Evolutionary conservation across 495 filamentous ascomycete genomes (phyloP).

Genomic region (Penicillium lividum): DNA sequence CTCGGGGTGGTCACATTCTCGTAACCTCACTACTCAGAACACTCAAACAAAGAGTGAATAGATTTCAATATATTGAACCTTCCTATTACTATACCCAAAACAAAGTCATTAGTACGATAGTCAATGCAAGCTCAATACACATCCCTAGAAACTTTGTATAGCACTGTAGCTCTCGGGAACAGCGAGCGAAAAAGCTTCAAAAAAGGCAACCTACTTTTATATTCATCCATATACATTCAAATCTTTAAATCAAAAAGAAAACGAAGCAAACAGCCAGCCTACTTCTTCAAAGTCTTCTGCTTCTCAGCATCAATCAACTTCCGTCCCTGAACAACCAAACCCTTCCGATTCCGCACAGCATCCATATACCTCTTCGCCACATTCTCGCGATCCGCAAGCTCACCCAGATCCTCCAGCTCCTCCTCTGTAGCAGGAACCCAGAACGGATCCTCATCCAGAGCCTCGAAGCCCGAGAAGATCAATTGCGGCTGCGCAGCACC

Average conservation of each 20-base stretch:
- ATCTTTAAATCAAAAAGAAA: conserved; percentile 1
- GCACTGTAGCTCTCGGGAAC: neutral
- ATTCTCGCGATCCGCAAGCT: conserved; percentile 90
- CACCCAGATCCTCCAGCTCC: conserved; percentile 92
- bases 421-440: conserved; percentile 98
- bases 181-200: neutral
- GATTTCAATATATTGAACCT: neutral
- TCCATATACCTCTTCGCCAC: conserved; percentile 97
- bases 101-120: no score
- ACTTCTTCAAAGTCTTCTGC: conserved; percentile 98
- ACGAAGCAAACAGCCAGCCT: conserved; percentile 16
- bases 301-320: conserved; percentile 93
- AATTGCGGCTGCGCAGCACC: conserved; percentile 90
- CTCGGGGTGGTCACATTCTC: conserved; percentile 29
- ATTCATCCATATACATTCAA: neutral
- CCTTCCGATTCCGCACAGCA: conserved; percentile 78
- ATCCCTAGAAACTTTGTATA: no score
- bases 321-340: conserved; percentile 75
- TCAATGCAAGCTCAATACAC: no score
- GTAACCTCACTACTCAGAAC: neutral
- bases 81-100: no score
- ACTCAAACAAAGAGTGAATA: neutral
- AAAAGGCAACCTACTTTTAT: conserved; percentile 4
- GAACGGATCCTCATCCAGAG: conserved; percentile 90
- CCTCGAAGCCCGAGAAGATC: conserved; percentile 88